Base-by-base conservation (phyloP, 306 rosid species). In the Prinsepia uniflora region DNA sequence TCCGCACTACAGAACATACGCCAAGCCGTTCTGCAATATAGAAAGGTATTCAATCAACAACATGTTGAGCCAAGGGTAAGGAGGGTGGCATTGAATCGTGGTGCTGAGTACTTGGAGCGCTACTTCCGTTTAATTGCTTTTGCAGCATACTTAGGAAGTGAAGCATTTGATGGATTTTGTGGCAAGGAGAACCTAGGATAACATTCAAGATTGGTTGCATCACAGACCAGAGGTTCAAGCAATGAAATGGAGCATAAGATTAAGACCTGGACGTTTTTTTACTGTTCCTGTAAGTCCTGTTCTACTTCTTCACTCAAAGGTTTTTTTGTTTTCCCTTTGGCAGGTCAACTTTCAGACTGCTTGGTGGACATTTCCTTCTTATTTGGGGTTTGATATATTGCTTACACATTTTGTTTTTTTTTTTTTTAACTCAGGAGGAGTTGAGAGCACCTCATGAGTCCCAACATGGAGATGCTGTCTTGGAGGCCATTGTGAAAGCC, bases 141-240 rank as follows among this genome's bases (percentile, higher is more conserved):
- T 86, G 93, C 97, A 48, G 97, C 97, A 76, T 89, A 92, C 84
- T 94, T 92, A 72, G 97, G 97, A 75, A 89, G 97, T 50, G 92
- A 87, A 78, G 97, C 94, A 68, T 92, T 87, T 76, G 97, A 92
- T 81, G 94, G 89, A 65, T 82, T 86, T 72, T 92, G 92, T 80
- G 85, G 79, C 87, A 87, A 79, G 91, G 90, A 70, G 85, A 80
- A 73, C 78, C 79, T 34, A 78, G 77, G 78, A 84, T 87, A 93
- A 84, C 91, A 76, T 92, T 89, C 77, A 92, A 92, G 82, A 71
- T 81, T 92, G 97, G 97, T 74, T 89, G 84, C 94, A 81, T 80
- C 88, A 86, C 80, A 81, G 89, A 81, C 91, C 92, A 58, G 96
- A 92, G 79, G 92, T 89, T 68, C 97, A 86, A 83, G 93, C 94